Conservation (phyloP, 2,329 filamentous ascomycete genomes). For the Aureobasidium sp. region DNA sequence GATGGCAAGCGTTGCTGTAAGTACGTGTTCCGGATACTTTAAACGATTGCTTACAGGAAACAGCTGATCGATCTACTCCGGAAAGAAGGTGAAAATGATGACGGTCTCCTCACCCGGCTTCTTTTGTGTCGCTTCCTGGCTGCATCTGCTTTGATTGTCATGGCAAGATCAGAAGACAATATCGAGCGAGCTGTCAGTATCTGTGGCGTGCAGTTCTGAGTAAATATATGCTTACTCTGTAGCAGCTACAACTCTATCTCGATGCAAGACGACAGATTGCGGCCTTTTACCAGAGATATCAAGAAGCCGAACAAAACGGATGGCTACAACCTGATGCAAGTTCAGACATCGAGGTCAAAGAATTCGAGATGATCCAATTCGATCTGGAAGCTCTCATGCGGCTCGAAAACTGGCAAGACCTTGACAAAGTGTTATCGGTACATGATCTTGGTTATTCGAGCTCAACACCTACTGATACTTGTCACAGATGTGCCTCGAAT, state of each 20-base stretch:
- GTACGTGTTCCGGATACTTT: slow-evolving; percentile 18
- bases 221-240: neutral
- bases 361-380: slow-evolving; percentile 60
- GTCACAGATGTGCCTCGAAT: neutral
- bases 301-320: slow-evolving; percentile 28
- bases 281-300: slow-evolving; percentile 44
- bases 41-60: slow-evolving; percentile 11
- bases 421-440: slow-evolving; percentile 51
- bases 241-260: slow-evolving; percentile 53
- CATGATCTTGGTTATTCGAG: slow-evolving; percentile 15
- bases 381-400: slow-evolving; percentile 68
- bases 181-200: slow-evolving; percentile 26
- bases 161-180: slow-evolving; percentile 40
- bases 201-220: slow-evolving; percentile 10
- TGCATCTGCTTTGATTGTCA: slow-evolving; percentile 34
- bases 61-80: slow-evolving; percentile 7
- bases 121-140: slow-evolving; percentile 65
- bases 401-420: slow-evolving; percentile 58
- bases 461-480: neutral
- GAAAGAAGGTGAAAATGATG: slow-evolving; percentile 17
- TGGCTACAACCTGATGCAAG: slow-evolving; percentile 29
- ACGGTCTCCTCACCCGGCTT: slow-evolving; percentile 49
- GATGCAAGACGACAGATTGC: slow-evolving; percentile 51
- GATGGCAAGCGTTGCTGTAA: slow-evolving; percentile 26
- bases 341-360: slow-evolving; percentile 46